Base-by-base conservation (phyloP, 352 stramenopile species). In the Phytophthora pinifolia region DNA sequence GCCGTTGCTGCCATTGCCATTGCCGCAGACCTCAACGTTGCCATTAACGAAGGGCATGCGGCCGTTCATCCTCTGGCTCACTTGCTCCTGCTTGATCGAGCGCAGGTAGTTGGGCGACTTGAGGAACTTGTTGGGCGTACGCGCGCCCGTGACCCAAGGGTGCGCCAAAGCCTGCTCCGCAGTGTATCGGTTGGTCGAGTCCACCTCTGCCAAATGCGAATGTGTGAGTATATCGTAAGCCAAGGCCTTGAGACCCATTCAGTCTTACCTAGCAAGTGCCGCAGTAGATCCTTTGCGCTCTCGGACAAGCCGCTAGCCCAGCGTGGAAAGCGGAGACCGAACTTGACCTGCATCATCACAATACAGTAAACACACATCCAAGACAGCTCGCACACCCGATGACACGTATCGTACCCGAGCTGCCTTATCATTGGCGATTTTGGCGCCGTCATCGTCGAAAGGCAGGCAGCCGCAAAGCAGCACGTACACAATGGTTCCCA, bases 401-500 rank as follows among this genome's bases (percentile, higher is more conserved):
- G 18, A 3, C 5, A 57, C 46, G 15, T 27, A 25, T 36, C 49
- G 27, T 75, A 95, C 85, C 47, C 76, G 62, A 31, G 80, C 86
- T 0, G 70, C 82, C 9, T 83, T 91, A 17, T 91, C 77, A 53
- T 86, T 94, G 18, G 72, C 66, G 42, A 96, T 92, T 45, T 83
- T 85, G 46, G 77, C 72, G 14, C 90, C 95, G 65, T 99, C 97
- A 68, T 99, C 96, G 70, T 99, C 97, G 70, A 99, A 99, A 0
- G 97, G 97, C 7, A 99, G 73, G 50, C 96, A 99, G 5, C 97
- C 97, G 52, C 96, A 99, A 6, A 99, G 74, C 15, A 99, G 72
- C 6, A 99, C 88, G 72, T 98, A 99, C 22, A 98, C 92, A 57
- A 99, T 99, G n/a, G 99, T 87, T 14, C 97, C 97, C 5, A 99